Evolutionary conservation across 805 yeast species (phyloP), one percentile per base, ranked within the genome.

Genomic region (Candida silvicultrix): DNA sequence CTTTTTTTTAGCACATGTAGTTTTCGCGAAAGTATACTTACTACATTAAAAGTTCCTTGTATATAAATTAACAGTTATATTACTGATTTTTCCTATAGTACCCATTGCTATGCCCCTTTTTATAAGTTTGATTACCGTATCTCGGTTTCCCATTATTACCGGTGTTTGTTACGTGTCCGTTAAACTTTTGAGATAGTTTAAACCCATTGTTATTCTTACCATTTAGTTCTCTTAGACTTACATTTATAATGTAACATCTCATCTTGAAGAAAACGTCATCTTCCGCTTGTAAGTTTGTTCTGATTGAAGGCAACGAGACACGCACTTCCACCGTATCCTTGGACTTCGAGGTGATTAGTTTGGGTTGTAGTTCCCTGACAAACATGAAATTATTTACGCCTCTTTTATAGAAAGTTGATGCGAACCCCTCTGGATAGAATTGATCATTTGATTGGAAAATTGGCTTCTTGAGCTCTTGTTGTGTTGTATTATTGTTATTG

Each of bases 311-410:
- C 28, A 72, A 48, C 12, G 73, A 70, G 5, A 73, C 57, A 10
- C 71, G 57, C 41, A 73, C 66, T 47, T 73, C 78, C 2, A 72
- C 75, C 6, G 56, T 56, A 19, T 60, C 63, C 38, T 63, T 58
- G 20, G 63, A 52, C 44, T 70, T 70, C 19, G 67, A 68, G 14
- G 73, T 64, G 18, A 71, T 67, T 54, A 73, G 63, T 48, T 73
- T 73, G 31, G 74, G 67, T 48, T 73, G 78, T 25, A 74, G 55
- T 49, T 74, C 78, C 47, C 78, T 60, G 3, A 73, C 76, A 60
- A 73, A 74, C 77, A 74, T 73, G 50, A 74, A 74, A 50, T 71
- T 70, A 47, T 72, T 73, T n/a, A 63, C 63, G 4, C 76, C 76
- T 40, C 78, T 56, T 41, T 69, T 64, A 53, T 74, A 74, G 53